Evolutionary conservation across 2,329 filamentous ascomycete genomes (phyloP), one percentile per base, ranked within the genome.

Genomic region (Rutstroemia sp.): DNA sequence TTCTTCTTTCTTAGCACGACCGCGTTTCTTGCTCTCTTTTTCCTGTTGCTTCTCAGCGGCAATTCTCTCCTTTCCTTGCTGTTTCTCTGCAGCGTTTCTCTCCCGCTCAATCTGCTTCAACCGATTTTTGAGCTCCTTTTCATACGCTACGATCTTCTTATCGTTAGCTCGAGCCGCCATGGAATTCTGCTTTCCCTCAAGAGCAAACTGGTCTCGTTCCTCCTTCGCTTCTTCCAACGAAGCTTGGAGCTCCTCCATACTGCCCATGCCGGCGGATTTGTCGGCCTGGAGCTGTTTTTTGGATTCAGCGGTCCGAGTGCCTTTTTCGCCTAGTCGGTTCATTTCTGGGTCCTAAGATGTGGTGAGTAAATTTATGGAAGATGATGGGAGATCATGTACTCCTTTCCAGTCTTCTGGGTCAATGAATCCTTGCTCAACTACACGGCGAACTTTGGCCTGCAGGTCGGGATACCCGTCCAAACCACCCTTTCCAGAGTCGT

Each of bases 341-440:
- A 70, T 69, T 44, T 69, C 68, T 42, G 67, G 65, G 41, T 71
- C 69, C 68, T 70, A 38, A 23, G 30, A 56, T 2, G 44, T 23
- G 30, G 21, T 23, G 25, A 30, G 61, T 44, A 27, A 54, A 34
- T 25, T 18, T 7, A 39, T 45, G 12, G 4, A 25, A 19, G 18
- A 30, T n/a, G 3, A 23, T 18, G 14, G 2, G 14, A 27, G 14
- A 30, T 64, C 23, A 76, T 87, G 74, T 79, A 95, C 91, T 12
- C 90, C 90, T 37, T 87, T 92, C 83, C 90, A 96, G 65, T 96
- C 92, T 52, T 89, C 86, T 44, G 90, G 79, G 63, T 88, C 86
- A 65, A 97, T 86, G 65, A 94, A 88, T 23, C 90, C 90, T 69
- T 92, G 80, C 58, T 80, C 77, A 23, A 96, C 71, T 52, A 87